These are phyloP conservation scores for Botrytis fabae DNA, from an alignment of 2,329 filamentous ascomycete species.

Conservation along the genomic window DNA sequence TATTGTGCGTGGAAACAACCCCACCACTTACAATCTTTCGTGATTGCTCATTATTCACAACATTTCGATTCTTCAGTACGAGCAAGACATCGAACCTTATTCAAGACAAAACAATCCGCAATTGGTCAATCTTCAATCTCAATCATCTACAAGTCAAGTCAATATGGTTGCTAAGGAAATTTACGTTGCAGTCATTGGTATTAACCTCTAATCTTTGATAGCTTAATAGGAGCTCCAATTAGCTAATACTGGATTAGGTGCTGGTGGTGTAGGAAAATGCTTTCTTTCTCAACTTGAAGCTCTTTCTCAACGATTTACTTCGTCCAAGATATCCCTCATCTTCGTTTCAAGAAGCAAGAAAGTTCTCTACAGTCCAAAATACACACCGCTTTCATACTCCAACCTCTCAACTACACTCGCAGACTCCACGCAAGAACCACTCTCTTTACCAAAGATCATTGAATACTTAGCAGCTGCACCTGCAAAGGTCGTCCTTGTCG, in stretches of 20 bases:
- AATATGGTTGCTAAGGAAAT: conserved; percentile 42
- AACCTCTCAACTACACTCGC: conserved; percentile 63
- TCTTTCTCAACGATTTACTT: conserved; percentile 65
- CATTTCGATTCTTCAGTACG: conserved; percentile 6
- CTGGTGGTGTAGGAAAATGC: conserved; percentile 87
- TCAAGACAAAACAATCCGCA: background rate
- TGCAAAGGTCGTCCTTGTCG: conserved; percentile 78
- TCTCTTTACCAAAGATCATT: conserved; percentile 68
- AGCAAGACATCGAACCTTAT: background rate
- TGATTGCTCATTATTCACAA: background rate
- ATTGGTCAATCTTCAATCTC: background rate
- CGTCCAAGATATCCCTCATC: conserved; percentile 69
- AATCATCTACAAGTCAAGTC: background rate
- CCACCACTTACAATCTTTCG: conserved; percentile 4
- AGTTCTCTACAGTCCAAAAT: conserved; percentile 73
- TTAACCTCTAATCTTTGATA: conserved; percentile 27
- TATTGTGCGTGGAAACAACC: conserved; percentile 17
- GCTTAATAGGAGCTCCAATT: conserved; percentile 26
- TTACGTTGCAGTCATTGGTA: conserved; percentile 50
- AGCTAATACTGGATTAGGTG: conserved; percentile 55
- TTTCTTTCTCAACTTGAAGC: conserved; percentile 80
- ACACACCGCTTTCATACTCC: conserved; percentile 64
- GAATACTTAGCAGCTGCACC: conserved; percentile 78
- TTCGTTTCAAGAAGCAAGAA: conserved; percentile 86
- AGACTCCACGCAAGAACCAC: conserved; percentile 62